Evolutionary conservation across 1,139 yeast genomes (phyloP).

Genomic region (Suhomyces taliae): DNA sequence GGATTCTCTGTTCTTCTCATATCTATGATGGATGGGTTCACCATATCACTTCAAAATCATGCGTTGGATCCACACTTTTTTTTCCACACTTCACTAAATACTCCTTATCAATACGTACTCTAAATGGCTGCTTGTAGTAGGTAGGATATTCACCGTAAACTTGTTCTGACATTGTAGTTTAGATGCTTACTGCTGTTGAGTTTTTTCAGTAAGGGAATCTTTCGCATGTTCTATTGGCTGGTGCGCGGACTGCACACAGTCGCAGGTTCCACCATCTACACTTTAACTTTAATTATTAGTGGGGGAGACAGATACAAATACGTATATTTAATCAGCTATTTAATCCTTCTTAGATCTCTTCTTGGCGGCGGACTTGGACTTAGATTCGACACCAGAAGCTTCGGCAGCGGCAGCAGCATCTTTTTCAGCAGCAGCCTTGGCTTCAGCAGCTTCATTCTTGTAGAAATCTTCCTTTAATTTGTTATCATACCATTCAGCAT

Average conservation of each 20-base stretch:
- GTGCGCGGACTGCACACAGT: conserved; percentile 4
- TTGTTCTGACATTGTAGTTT: conserved; percentile 24
- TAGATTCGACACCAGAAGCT: conserved; percentile 14
- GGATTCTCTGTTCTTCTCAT: too few relatives aligned
- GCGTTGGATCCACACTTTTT: neutral
- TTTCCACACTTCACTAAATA: neutral
- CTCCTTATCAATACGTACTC: conserved; percentile 43
- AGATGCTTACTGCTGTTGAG: neutral
- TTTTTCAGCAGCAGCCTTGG: conserved; percentile 14
- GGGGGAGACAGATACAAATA: neutral
- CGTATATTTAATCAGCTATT: neutral
- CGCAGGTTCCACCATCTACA: neutral
- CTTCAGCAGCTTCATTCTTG: conserved; percentile 40
- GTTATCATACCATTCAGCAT: conserved; percentile 75
- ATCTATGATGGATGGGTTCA: too few relatives aligned
- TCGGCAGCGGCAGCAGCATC: conserved; percentile 9
- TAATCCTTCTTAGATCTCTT: conserved; percentile 12
- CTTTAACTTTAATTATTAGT: neutral
- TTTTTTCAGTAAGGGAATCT: conserved; percentile 9
- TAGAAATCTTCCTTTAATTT: conserved; percentile 54
- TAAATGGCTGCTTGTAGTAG: conserved; percentile 61
- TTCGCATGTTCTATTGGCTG: conserved; percentile 10
- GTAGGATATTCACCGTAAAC: conserved; percentile 59
- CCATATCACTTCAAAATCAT: neutral
- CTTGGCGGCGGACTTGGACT: conserved; percentile 14